A percentile compares a stretch with the other conserved stretches of the same genome.
Conservation (phyloP, 2,329 filamentous ascomycete genomes). For the Atkinsonella hypoxylon region DNA sequence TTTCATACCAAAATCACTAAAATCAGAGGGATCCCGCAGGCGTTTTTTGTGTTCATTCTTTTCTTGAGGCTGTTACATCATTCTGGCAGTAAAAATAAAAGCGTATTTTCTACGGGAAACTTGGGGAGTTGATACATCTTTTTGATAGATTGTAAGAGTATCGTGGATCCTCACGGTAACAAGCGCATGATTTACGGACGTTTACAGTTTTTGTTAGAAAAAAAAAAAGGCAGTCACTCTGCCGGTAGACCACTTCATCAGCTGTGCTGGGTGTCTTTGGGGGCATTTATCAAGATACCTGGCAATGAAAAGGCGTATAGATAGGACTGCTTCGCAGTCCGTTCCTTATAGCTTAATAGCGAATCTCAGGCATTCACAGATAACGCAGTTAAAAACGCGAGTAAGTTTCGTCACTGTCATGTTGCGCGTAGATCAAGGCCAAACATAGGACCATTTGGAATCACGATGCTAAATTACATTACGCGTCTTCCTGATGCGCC, state of each 20-base stretch:
- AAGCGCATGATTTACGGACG: neutral
- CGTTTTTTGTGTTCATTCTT: neutral
- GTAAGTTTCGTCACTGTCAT: neutral
- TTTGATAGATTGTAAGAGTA: neutral
- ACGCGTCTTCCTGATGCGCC: slow-evolving; percentile 37
- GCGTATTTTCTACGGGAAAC: neutral
- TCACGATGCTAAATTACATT: neutral
- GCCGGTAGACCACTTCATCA: too few species aligned
- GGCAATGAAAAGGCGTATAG: too few species aligned
- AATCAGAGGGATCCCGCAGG: neutral
- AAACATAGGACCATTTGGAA: neutral
- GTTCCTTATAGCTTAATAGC: too few species aligned
- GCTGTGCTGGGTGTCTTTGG: too few species aligned
- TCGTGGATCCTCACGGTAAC: neutral
- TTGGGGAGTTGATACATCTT: neutral
- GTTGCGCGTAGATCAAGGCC: too few species aligned
- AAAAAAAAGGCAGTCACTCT: too few species aligned
- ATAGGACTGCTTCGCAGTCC: too few species aligned
- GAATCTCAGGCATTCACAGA: too few species aligned
- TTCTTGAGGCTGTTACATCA: neutral
- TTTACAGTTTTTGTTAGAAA: neutral
- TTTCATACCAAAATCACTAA: neutral
- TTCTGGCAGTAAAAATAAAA: neutral
- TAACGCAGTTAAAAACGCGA: too few species aligned
- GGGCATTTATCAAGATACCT: too few species aligned